Base-by-base conservation (phyloP, 371 early-diverging fungal species). In the Phascolomyces articulosus region DNA sequence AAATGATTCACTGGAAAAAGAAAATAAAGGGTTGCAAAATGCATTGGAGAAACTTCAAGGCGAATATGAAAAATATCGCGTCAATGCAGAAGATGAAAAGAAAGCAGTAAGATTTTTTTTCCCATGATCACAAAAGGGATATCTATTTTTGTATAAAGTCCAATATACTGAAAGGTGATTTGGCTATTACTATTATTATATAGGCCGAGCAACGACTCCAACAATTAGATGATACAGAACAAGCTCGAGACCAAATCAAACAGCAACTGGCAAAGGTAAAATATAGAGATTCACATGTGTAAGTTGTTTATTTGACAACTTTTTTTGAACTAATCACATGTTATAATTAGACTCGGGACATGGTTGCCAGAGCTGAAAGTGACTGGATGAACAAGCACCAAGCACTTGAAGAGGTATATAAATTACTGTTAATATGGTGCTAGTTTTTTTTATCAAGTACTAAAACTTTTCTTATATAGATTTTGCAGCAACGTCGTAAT, bases 351-450 rank as follows among this genome's bases (percentile, higher is more conserved):
- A 73, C 82, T n/a, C 60, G 80, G 24, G 63, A 65, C 4, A 85
- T 85, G 86, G 83, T 85, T 2, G 69, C 69, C 2, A 69, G 77
- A 21, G 84, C 85, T 7, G 79, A 85, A 61, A 78, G 77, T 23
- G 81, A 83, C 29, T 85, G 86, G 86, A 74, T 69, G 64, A 61
- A 62, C 11, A 79, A 79, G 34, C 68, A 78, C 13, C 65, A 74
- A 38, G 73, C 73, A 7, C 47, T 79, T 10, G 67, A 71, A 27
- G 58, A 60, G 55, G 74, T 74, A 53, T 24, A 51, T 23, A 24
- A 23, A 49, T 11, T 10, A 23, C 9, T 55, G 9, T 20, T 29
- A 21, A 15, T n/a, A n/a, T n/a, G n/a, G n/a, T n/a, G n/a, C n/a
- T n/a, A n/a, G n/a, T 28, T 24, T 38, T 7, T 53, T 53, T n/a